Evolutionary conservation across 805 yeast genomes (phyloP).

Genomic region (Saturnispora galanensis): DNA sequence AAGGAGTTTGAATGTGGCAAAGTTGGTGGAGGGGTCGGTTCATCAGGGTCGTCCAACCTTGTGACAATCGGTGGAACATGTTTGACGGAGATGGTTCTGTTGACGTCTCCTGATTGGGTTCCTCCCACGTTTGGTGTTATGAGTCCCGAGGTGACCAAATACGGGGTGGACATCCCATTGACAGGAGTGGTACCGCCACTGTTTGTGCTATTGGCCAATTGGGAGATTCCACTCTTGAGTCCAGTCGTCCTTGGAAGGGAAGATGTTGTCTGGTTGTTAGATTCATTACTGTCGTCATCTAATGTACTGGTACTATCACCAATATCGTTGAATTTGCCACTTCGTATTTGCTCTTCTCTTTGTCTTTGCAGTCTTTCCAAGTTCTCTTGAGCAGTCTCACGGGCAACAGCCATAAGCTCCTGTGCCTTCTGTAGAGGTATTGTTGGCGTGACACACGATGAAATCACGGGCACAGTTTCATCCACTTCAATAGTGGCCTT

Average conservation of each 20-base stretch:
- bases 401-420: constrained; percentile 70
- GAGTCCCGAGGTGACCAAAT: constrained; percentile 53
- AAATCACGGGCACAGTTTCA: constrained; percentile 81
- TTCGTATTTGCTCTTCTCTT: constrained; percentile 17
- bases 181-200: constrained; percentile 13
- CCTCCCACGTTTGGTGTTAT: constrained; percentile 36
- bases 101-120: constrained; percentile 8
- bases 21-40: constrained; percentile 8
- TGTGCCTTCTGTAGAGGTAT: constrained; percentile 82
- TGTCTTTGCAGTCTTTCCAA: constrained; percentile 39
- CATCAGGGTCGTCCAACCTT: constrained; percentile 17
- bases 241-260: background rate
- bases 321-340: background rate
- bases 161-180: constrained; percentile 58
- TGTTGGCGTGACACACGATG: constrained; percentile 94
- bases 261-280: background rate
- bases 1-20: constrained; percentile 1
- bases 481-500: constrained; percentile 95
- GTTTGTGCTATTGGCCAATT: background rate
- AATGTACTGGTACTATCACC: background rate
- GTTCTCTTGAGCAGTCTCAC: constrained; percentile 57
- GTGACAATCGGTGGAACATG: constrained; percentile 25
- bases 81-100: constrained; percentile 14
- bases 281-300: background rate
- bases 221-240: background rate